phyloP scores from a whole-genome alignment of 306 rosid genomes.

The Trichosanthes cucumerina region DNA sequence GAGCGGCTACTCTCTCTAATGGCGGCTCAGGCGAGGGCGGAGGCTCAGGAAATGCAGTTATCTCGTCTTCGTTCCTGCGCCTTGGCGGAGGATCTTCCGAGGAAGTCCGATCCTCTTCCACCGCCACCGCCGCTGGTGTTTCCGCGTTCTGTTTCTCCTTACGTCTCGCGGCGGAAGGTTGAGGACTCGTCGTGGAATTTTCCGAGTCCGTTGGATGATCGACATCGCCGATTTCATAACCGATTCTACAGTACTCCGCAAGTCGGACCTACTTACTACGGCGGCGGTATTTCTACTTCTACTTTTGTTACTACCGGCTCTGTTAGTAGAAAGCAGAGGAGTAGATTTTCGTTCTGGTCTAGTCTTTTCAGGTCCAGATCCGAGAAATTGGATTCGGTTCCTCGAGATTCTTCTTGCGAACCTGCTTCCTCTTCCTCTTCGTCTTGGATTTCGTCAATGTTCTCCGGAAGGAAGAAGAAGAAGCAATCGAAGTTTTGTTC shows the following conservation, averaged over 20 bases:
- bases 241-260: conserved; percentile 80
- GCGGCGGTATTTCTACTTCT: not conserved
- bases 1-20: conserved; percentile 59
- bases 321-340: conserved; percentile 33
- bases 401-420: conserved; percentile 21
- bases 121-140: conserved; percentile 40
- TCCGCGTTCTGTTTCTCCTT: conserved; percentile 93
- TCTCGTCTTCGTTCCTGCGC: conserved; percentile 30
- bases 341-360: conserved; percentile 30
- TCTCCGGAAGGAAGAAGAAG: conserved; percentile 33
- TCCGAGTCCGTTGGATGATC: conserved; percentile 5
- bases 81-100: conserved; percentile 10
- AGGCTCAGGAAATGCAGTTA: conserved; percentile 18
- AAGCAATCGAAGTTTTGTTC: conserved; percentile 13
- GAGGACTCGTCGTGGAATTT: conserved; percentile 33
- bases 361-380: conserved; percentile 35
- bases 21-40: conserved; percentile 50
- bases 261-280: conserved; percentile 45
- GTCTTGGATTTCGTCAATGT: conserved; percentile 58
- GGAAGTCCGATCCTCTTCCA: conserved; percentile 36
- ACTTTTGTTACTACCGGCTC: conserved; percentile 18
- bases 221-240: conserved; percentile 7
- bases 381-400: conserved; percentile 30
- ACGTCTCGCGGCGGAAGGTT: conserved; percentile 35
- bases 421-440: conserved; percentile 25